A percentile compares a stretch with the other conserved stretches of the same genome.
phyloP scores from a whole-genome alignment of 371 early-diverging fungal species.

The Basidiobolus meristosporus region DNA sequence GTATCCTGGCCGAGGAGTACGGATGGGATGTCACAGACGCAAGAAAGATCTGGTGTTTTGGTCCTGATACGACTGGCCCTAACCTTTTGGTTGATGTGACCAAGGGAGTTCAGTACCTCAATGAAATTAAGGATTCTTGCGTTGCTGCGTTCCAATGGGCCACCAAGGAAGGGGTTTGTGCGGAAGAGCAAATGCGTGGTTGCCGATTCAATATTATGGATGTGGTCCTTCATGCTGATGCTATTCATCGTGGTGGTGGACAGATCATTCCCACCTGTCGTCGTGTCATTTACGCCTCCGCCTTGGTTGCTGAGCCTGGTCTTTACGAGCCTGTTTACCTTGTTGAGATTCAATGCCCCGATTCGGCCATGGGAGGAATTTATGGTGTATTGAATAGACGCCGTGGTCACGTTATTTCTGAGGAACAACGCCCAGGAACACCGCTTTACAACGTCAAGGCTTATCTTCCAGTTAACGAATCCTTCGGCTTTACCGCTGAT shows the following conservation, averaged over 20 bases:
- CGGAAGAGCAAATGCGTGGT: constrained; percentile 94
- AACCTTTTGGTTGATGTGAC: constrained; percentile 94
- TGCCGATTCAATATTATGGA: constrained; percentile 97
- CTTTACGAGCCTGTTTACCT: constrained; percentile 98
- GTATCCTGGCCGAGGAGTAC: constrained; percentile 80
- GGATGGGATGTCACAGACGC: constrained; percentile 96
- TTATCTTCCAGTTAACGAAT: constrained; percentile 97
- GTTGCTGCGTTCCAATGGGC: constrained; percentile 93
- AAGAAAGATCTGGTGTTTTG: constrained; percentile 99
- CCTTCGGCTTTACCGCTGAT: constrained; percentile 97
- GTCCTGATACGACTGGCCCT: constrained; percentile 89
- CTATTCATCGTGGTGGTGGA: constrained; percentile 99
- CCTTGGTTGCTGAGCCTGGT: constrained; percentile 78
- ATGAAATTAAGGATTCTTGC: constrained; percentile 98
- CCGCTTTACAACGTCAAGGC: constrained; percentile 91
- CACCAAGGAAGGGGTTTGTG: constrained; percentile 82
- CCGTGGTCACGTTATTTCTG: constrained; percentile 92
- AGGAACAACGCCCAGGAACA: constrained; percentile 89
- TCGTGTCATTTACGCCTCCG: constrained; percentile 89
- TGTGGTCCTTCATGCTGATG: constrained; percentile 97
- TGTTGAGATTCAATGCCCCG: constrained; percentile 95
- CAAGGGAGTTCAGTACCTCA: constrained; percentile 97
- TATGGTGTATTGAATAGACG: constrained; percentile 92
- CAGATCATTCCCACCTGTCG: constrained; percentile 97
- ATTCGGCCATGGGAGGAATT: constrained; percentile 90